These are phyloP conservation scores for Geotrichum bryndzae DNA, from an alignment of 1,139 yeast species.

Conservation along the genomic window DNA sequence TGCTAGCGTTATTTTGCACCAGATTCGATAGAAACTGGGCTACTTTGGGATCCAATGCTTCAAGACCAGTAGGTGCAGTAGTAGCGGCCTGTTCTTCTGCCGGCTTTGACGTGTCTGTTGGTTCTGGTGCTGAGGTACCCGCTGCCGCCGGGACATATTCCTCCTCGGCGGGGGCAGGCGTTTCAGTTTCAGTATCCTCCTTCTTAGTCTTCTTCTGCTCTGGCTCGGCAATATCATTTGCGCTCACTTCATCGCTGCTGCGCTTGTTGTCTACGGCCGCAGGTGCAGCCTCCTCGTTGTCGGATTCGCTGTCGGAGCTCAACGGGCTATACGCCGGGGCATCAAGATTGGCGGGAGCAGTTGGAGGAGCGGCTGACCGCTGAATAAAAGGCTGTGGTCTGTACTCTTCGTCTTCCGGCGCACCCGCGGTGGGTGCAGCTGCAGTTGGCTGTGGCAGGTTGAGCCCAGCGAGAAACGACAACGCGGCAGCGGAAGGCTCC, in stretches of 20 bases:
- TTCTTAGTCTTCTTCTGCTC: slow-evolving; percentile 18
- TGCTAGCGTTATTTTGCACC: slow-evolving; percentile 11
- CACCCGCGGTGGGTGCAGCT: slow-evolving; percentile 16
- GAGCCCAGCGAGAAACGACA: background rate
- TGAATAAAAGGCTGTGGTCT: slow-evolving; percentile 20
- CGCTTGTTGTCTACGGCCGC: slow-evolving; percentile 30
- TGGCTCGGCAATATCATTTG: slow-evolving; percentile 18
- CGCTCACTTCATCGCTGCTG: slow-evolving; percentile 15
- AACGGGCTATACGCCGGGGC: slow-evolving; percentile 39
- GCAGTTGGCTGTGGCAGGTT: slow-evolving; percentile 8
- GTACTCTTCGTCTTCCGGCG: slow-evolving; percentile 10
- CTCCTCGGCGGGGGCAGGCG: background rate
- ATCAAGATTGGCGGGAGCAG: slow-evolving; percentile 35
- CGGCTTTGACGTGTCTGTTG: background rate
- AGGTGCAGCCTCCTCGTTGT: slow-evolving; percentile 33
- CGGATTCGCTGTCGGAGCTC: slow-evolving; percentile 25
- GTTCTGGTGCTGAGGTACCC: background rate
- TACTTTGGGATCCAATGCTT: slow-evolving; percentile 32
- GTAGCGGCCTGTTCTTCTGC: background rate
- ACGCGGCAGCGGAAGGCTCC: background rate
- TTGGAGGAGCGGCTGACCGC: slow-evolving; percentile 15
- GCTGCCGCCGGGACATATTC: background rate
- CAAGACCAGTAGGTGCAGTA: slow-evolving; percentile 19
- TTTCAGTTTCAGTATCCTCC: slow-evolving; percentile 12
- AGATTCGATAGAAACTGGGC: slow-evolving; percentile 30